phyloP scores from a whole-genome alignment of 2,329 filamentous ascomycete genomes.

The Calonectria pauciramosa region DNA sequence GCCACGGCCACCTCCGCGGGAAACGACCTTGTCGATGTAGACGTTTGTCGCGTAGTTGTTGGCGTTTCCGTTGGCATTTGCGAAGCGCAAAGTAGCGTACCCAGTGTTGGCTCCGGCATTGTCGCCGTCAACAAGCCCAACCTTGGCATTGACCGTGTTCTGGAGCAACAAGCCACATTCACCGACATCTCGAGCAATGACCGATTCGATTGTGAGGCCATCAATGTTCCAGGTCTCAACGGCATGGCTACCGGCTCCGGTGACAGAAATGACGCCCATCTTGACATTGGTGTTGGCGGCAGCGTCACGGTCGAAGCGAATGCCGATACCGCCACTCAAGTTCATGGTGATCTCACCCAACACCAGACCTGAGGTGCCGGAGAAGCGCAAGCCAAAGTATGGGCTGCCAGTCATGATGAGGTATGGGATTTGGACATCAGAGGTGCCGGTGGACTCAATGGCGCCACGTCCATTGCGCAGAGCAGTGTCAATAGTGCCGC shows the following conservation, averaged over 20 bases:
- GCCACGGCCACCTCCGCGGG: slow-evolving; percentile 69
- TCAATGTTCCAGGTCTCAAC: slow-evolving; percentile 74
- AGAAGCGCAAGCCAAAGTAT: slow-evolving; percentile 70
- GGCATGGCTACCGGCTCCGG: slow-evolving; percentile 67
- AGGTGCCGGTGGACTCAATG: slow-evolving; percentile 65
- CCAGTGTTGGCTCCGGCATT: slow-evolving; percentile 67
- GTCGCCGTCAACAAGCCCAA: slow-evolving; percentile 68
- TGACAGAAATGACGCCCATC: slow-evolving; percentile 66
- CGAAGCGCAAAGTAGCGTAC: slow-evolving; percentile 70
- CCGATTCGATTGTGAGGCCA: slow-evolving; percentile 63
- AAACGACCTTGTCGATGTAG: slow-evolving; percentile 65
- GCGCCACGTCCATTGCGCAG: slow-evolving; percentile 62
- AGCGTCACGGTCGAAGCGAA: slow-evolving; percentile 69
- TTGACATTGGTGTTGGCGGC: slow-evolving; percentile 67
- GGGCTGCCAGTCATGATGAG: slow-evolving; percentile 70
- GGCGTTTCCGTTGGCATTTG: slow-evolving; percentile 64
- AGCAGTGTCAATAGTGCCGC: slow-evolving; percentile 66
- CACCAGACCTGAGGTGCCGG: slow-evolving; percentile 60
- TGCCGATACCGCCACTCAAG: slow-evolving; percentile 66
- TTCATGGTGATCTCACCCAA: slow-evolving; percentile 69
- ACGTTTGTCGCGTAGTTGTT: slow-evolving; percentile 67
- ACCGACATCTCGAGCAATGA: slow-evolving; percentile 67
- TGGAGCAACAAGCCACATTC: slow-evolving; percentile 71
- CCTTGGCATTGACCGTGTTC: slow-evolving; percentile 63
- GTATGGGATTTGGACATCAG: slow-evolving; percentile 67